Evolutionary conservation across 768 basidiomycete species (phyloP).

Genomic region (Botryobasidium botryosum): DNA sequence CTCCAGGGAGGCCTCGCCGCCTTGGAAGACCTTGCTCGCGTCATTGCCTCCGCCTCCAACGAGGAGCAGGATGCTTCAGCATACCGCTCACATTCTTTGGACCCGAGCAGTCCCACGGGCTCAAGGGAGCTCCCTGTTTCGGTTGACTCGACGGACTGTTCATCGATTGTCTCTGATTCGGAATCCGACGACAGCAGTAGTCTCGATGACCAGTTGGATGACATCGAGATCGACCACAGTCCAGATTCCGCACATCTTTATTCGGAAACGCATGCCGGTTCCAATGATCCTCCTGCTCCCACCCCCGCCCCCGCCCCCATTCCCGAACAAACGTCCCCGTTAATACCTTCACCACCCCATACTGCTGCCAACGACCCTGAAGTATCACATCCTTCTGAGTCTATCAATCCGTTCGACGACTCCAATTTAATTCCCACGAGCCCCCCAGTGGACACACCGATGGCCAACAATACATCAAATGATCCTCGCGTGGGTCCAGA

Average conservation of each 20-base stretch:
- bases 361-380: conserved; percentile 9
- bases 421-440: background rate
- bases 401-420: conserved; percentile 13
- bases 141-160: conserved; percentile 39
- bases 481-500: background rate
- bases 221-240: conserved; percentile 37
- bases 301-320: background rate
- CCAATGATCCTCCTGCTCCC: conserved; percentile 2
- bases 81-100: background rate
- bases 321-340: background rate
- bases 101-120: background rate
- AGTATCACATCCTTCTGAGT: conserved; percentile 13
- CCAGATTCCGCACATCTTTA: conserved; percentile 1
- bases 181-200: conserved; percentile 31
- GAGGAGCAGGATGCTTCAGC: conserved; percentile 21
- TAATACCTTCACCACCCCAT: background rate
- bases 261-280: too few relatives aligned
- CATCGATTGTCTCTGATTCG: conserved; percentile 29
- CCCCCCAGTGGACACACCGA: background rate
- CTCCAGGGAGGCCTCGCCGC: conserved; percentile 74
- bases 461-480: background rate
- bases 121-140: conserved; percentile 27
- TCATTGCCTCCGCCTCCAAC: conserved; percentile 45
- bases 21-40: conserved; percentile 72
- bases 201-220: conserved; percentile 11